A percentile compares a stretch with the other conserved stretches of the same genome.
Evolutionary conservation across 2,329 filamentous ascomycete genomes (phyloP).

Genomic region (Xylariaceae sp.): DNA sequence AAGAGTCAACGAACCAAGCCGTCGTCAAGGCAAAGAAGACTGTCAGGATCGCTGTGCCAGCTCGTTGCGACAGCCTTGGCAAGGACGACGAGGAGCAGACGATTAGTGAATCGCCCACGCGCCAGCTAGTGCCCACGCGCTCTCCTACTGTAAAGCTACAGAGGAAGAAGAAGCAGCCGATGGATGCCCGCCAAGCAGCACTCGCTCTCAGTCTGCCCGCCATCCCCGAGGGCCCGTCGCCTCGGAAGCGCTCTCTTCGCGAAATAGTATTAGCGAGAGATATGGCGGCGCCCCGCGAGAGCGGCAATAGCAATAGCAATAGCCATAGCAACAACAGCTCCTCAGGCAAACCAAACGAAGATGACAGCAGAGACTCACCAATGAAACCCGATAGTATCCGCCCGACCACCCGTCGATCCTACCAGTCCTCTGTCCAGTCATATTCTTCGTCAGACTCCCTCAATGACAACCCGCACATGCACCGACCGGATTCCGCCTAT

Average conservation of each 20-base stretch:
- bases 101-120: conserved; percentile 20
- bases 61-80: conserved; percentile 32
- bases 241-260: conserved; percentile 37
- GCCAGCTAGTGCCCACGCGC: conserved; percentile 26
- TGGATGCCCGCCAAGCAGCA: conserved; percentile 30
- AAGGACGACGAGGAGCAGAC: conserved; percentile 36
- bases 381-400: conserved; percentile 39
- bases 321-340: neutral
- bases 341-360: conserved; percentile 12
- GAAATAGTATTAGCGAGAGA: conserved; percentile 25
- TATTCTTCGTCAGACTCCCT: conserved; percentile 44
- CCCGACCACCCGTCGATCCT: conserved; percentile 40
- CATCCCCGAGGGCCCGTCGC: conserved; percentile 48
- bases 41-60: conserved; percentile 23
- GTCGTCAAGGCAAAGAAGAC: conserved; percentile 20
- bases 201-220: conserved; percentile 41
- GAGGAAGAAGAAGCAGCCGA: conserved; percentile 36
- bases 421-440: conserved; percentile 50
- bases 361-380: conserved; percentile 39
- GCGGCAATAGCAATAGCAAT: too few species aligned
- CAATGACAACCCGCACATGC: conserved; percentile 55
- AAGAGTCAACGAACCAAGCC: neutral
- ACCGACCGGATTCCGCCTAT: conserved; percentile 60
- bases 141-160: conserved; percentile 48
- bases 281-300: neutral